phyloP scores from a whole-genome alignment of 768 basidiomycete species.

The Termitomyces sp. region DNA sequence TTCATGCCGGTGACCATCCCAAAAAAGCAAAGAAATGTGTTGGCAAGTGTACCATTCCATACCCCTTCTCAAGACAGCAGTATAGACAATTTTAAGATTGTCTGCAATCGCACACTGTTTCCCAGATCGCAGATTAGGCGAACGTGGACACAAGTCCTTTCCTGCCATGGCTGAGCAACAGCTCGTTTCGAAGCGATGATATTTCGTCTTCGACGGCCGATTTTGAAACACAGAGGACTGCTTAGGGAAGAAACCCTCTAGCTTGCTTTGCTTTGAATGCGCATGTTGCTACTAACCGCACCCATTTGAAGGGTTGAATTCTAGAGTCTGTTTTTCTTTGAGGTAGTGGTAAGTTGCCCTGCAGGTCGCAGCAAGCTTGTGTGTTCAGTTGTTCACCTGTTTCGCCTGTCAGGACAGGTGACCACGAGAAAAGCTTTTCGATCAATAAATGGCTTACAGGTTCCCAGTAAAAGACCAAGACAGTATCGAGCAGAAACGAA shows the following conservation, averaged over 20 bases:
- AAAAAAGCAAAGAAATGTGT: neutral
- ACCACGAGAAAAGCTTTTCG: slow-evolving; percentile 39
- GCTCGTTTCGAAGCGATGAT: slow-evolving; percentile 35
- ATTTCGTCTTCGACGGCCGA: slow-evolving; percentile 29
- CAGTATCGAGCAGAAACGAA: slow-evolving; percentile 12
- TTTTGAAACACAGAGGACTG: neutral
- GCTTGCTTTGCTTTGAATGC: too few relatives aligned
- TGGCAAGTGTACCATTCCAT: neutral
- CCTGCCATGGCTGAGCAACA: slow-evolving; percentile 37
- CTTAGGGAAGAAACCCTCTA: too few relatives aligned
- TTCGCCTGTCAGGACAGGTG: slow-evolving; percentile 25
- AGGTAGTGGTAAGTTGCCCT: slow-evolving; percentile 17
- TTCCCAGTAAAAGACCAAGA: neutral
- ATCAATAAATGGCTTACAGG: slow-evolving; percentile 54
- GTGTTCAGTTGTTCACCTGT: slow-evolving; percentile 21
- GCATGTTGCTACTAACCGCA: slow-evolving; percentile 28
- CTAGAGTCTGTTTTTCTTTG: slow-evolving; percentile 21
- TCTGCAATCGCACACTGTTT: slow-evolving; percentile 10
- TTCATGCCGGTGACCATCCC: neutral
- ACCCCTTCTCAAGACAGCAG: neutral
- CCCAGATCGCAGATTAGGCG: slow-evolving; percentile 25
- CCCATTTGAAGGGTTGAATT: slow-evolving; percentile 35
- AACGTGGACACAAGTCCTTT: slow-evolving; percentile 34
- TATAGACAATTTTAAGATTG: slow-evolving; percentile 18
- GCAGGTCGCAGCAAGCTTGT: slow-evolving; percentile 32